A percentile compares a stretch with the other conserved stretches of the same genome.
Conservation (phyloP, 75 land plant genomes). For the Cryptomeria japonica region DNA sequence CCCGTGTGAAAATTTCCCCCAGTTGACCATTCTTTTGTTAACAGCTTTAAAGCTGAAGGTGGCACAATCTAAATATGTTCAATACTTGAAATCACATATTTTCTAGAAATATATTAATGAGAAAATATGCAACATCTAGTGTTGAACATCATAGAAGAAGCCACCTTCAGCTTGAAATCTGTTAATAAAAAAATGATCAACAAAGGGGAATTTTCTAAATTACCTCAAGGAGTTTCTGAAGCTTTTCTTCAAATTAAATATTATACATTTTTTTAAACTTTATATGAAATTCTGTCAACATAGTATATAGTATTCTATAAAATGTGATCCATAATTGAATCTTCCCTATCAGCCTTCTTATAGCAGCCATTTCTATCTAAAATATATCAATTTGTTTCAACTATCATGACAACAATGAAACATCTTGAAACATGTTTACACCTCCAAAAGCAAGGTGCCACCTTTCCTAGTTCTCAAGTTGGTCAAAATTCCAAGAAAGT, state of each 20-base stretch:
- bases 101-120: neutral
- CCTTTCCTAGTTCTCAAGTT: too few relatives aligned
- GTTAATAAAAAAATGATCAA: too few relatives aligned
- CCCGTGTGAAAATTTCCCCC: neutral
- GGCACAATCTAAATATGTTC: neutral
- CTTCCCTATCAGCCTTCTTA: too few relatives aligned
- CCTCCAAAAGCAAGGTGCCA: too few relatives aligned
- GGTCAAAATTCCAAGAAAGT: too few relatives aligned
- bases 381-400: too few relatives aligned
- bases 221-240: neutral
- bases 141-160: neutral
- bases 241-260: neutral
- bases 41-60: neutral
- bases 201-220: neutral
- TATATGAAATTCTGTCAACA: neutral
- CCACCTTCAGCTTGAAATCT: neutral
- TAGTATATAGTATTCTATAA: too few relatives aligned
- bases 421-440: too few relatives aligned
- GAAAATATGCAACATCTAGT: neutral
- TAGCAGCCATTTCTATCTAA: too few relatives aligned
- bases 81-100: neutral
- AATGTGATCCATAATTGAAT: neutral
- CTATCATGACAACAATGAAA: too few relatives aligned
- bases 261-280: too few relatives aligned
- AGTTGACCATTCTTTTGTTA: neutral